Base-by-base conservation (phyloP, 1,284 basidiomycete genomes). In the Entoloma clypeatum region DNA sequence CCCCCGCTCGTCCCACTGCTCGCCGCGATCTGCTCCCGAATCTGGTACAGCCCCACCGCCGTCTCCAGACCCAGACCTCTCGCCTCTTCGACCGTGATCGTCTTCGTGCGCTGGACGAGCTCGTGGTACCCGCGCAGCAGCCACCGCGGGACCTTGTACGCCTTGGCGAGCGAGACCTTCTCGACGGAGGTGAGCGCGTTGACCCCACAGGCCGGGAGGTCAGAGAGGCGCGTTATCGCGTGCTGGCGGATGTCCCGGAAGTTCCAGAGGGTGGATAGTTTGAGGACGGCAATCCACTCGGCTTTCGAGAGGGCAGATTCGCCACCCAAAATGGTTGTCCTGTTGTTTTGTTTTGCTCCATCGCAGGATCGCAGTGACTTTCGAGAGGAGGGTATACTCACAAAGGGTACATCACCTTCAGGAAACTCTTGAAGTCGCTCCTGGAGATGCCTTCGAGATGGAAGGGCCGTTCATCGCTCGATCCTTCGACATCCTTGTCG, bases 211-310 rank as follows among this genome's bases (percentile, higher is more conserved):
- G n/a, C n/a, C n/a, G n/a, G n/a, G 16, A 41, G 42, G 27, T 10
- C 9, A 9, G 21, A 16, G 19, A 50, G 28, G 8, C 30, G 33
- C 28, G 35, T 24, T 13, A 50, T 50, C 19, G 50, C 50, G 21
- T 45, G 46, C 34, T 39, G 23, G 26, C 50, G 39, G 25, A 55
- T 41, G 38, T 50, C 36, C 16, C 46, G 28, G 39, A 49, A 37
- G 29, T 43, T 42, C 52, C 51, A 52, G 23, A 47, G 48, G 4
- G 43, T 49, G 8, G 48, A 30, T 13, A 55, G 43, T 21, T 50
- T 49, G 21, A 52, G 36, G 14, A 49, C 47, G 13, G 41, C 33
- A 7, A 46, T 24, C 53, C 53, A 52, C 13, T 54, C 50, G 17
- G 43, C 33, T 17, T 25, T 16, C 8, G 27, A 18, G 6, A 38